Base-by-base conservation (phyloP, 2,329 filamentous ascomycete genomes). In the Ampelomyces quisqualis region DNA sequence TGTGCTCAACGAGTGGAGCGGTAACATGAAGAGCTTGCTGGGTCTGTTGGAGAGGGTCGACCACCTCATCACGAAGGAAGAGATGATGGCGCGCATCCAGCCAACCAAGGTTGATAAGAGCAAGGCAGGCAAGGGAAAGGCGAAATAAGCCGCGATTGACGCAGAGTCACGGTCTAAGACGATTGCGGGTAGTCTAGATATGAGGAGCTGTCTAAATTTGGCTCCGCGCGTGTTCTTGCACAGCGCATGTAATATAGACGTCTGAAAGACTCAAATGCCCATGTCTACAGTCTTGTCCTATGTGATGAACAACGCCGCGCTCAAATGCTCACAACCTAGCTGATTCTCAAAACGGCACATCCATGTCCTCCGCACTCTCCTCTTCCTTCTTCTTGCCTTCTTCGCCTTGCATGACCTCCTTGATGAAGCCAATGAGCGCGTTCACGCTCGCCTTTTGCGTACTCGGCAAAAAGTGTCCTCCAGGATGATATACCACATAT, bases 21-120 rank as follows among this genome's bases (percentile, higher is more conserved):
- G 88, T 62, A 95, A 96, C 71, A 97, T 95, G 89, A 95, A 93
- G 84, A 90, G 85, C 64, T 72, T 95, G 59, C 73, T 95, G 53
- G 89, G 88, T 8, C 73, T 91, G 40, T 67, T 95, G 64, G 90
- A 95, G 77, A 80, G 90, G 50, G 94, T 98, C 47, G 93, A 98
- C 66, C 93, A 98, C 70, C 77, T 98, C 61, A 98, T 98, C 64
- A 98, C 94, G 40, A 97, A 97, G 78, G 93, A 98, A 73, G 93
- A 98, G 78, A 98, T 98, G 93, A 98, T 98, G 93, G 93, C 93
- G 27, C 81, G 90, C 45, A 97, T 98, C 61, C 85, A 93, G 70
- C 88, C 88, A 5, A 76, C 58, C 19, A 72, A 68, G 51, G 62
- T 65, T n/a, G 69, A 70, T 40, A 71, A 71, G 60, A 60, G 55